Evolutionary conservation across 805 yeast genomes (phyloP), one percentile per base, ranked within the genome.

Genomic region (Jamesozyma rosinii): DNA sequence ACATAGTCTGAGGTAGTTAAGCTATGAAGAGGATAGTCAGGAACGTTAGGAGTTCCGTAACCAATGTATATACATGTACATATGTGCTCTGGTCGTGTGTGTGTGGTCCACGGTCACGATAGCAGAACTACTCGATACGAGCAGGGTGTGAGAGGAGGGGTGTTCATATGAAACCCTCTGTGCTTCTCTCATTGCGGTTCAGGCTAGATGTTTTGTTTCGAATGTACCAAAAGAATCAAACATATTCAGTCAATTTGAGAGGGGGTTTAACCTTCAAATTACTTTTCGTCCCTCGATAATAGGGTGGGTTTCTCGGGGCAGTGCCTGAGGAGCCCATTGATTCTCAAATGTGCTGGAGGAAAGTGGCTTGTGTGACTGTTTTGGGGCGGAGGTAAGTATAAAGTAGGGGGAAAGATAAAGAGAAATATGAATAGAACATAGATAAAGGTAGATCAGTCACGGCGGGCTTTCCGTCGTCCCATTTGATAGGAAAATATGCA

Each of bases 211-310:
- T 24, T 11, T 24, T 8, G 29, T 24, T 24, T 34, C 19, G 20
- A n/a, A 34, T 20, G 38, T 45, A 49, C 61, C 58, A 58, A 58
- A 60, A 52, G 50, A 53, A 57, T 52, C 63, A 53, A 60, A 58
- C 65, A 49, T 58, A 48, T 55, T 46, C 54, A 51, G 64, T 57
- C 64, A 57, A 53, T 46, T 42, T 32, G 10, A 32, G 6, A 32
- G 5, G 5, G 29, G 6, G 11, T 24, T 11, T 8, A 24, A 30
- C 22, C 10, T 11, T 26, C 27, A 17, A 45, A 52, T 43, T 59
- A 54, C 63, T 47, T 55, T 51, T 57, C 52, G 65, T 57, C 65
- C 59, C 62, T 51, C 63, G 51, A 42, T 48, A 47, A 56, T 54
- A 54, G 63, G 61, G 65, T 57, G 47, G 20, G 5, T 19, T 34